Evolutionary conservation across 306 rosid species (phyloP).

Genomic region (Lablab purpureus): DNA sequence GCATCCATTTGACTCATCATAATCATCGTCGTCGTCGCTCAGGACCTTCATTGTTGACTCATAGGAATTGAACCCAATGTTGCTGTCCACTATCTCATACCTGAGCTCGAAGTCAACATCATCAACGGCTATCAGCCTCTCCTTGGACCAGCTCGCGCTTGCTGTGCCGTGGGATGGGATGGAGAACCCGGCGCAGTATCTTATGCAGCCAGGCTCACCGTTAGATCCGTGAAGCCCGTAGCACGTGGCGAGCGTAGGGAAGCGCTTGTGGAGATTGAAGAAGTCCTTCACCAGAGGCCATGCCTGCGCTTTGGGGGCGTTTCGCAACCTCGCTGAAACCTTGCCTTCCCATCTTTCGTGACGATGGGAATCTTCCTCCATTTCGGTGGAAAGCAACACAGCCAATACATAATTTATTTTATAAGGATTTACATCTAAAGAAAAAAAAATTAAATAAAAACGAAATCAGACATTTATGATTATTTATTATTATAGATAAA

Average conservation of each 20-base stretch:
- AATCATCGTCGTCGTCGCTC: background rate
- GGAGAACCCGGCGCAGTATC: conserved; percentile 64
- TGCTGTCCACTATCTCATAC: conserved; percentile 66
- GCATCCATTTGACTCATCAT: conserved; percentile 37
- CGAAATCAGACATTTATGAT: no score
- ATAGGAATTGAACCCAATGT: conserved; percentile 64
- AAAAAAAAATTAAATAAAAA: no score
- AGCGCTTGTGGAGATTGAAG: conserved; percentile 69
- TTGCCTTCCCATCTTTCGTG: conserved; percentile 57
- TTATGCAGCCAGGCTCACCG: conserved; percentile 65
- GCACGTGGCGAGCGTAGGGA: conserved; percentile 58
- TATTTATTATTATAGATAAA: no score
- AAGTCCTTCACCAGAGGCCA: conserved; percentile 69
- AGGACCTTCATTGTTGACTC: conserved; percentile 48
- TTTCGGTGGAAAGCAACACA: background rate
- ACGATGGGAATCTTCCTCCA: conserved; percentile 19
- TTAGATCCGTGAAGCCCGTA: conserved; percentile 60
- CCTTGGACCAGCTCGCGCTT: conserved; percentile 62
- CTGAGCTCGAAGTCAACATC: conserved; percentile 39
- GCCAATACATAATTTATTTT: no score
- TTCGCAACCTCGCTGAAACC: conserved; percentile 42
- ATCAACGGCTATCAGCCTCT: conserved; percentile 61
- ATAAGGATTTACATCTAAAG: no score
- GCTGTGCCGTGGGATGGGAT: conserved; percentile 48
- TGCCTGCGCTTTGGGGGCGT: conserved; percentile 44